Evolutionary conservation across 345 rosid species (phyloP).

Genomic region (Acer campestre): DNA sequence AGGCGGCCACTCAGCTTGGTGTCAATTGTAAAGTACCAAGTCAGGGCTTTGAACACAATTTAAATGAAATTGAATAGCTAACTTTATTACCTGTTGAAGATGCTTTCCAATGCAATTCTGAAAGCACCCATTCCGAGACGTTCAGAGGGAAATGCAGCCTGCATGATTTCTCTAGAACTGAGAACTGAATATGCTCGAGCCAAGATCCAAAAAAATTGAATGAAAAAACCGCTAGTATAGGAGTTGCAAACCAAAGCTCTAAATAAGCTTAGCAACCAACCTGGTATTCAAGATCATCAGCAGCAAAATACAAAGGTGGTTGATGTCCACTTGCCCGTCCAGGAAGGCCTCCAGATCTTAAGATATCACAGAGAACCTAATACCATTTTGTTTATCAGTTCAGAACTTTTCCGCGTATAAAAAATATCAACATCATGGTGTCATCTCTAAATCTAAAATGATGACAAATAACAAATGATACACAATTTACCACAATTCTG

Average conservation of each 20-base stretch:
- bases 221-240: neutral
- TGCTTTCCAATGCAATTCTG: conserved; percentile 46
- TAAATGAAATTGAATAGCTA: neutral
- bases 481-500: neutral
- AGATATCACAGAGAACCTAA: conserved; percentile 50
- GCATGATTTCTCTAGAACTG: conserved; percentile 6
- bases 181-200: conserved; percentile 2
- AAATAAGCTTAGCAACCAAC: conserved; percentile 24
- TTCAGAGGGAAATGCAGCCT: conserved; percentile 48
- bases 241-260: neutral
- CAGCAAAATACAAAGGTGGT: conserved; percentile 48
- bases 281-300: conserved; percentile 60
- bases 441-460: neutral
- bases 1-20: neutral
- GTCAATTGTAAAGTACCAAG: neutral
- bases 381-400: conserved; percentile 12
- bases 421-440: neutral
- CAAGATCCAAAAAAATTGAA: neutral
- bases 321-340: conserved; percentile 37
- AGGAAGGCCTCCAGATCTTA: conserved; percentile 46
- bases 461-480: neutral
- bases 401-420: neutral
- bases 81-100: conserved; percentile 50
- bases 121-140: conserved; percentile 58
- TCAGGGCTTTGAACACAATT: neutral